These are phyloP conservation scores for Heliamphora exappendiculata DNA, from an alignment of 148 eudicot genomes.

Conservation along the genomic window DNA sequence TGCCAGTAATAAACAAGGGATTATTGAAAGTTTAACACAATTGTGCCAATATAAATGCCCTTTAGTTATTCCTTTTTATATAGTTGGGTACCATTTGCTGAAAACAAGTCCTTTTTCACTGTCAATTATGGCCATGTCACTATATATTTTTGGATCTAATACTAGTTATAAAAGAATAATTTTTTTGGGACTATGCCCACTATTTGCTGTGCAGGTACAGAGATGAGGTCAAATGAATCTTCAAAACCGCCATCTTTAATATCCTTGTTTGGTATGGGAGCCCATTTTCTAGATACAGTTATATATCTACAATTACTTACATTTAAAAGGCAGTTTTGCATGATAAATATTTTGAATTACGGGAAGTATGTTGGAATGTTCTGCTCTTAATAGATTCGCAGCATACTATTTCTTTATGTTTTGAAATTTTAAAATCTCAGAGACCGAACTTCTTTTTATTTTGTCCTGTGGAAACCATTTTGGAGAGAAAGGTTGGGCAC, in stretches of 20 bases:
- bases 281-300: not conserved
- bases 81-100: not conserved
- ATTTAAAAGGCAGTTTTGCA: not conserved
- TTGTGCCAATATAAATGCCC: not conserved
- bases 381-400: not conserved
- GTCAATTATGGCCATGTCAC: not conserved
- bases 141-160: not conserved
- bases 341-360: not conserved
- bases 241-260: constrained; percentile 43
- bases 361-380: not conserved
- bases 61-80: not conserved
- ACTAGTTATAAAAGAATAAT: not conserved
- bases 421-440: too few species aligned
- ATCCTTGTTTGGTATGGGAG: constrained; percentile 50
- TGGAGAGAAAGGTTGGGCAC: not conserved
- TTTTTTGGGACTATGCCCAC: not conserved
- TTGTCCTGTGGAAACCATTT: not conserved
- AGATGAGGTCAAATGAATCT: constrained; percentile 27
- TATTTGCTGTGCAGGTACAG: constrained; percentile 30
- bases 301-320: not conserved
- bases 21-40: not conserved
- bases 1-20: not conserved
- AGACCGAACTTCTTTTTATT: not conserved
- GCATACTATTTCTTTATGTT: not conserved
- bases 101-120: not conserved